Percentiles rank a stretch among this genome's conserved stretches.
Evolutionary conservation across 2,329 filamentous ascomycete genomes (phyloP).

Genomic region (Niveomyces coronatus): DNA sequence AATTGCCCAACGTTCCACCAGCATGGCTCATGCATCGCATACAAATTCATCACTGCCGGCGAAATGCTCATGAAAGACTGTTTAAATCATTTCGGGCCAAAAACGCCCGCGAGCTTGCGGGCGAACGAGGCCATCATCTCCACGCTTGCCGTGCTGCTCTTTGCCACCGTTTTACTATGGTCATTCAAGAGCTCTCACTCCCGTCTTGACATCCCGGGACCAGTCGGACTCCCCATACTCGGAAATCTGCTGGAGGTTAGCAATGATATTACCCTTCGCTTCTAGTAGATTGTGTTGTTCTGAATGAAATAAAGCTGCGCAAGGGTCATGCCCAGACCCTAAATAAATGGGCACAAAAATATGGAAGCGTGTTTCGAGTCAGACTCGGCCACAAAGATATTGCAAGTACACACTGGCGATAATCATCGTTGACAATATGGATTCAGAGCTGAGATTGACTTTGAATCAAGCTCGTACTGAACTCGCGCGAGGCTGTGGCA

Average conservation of each 20-base stretch:
- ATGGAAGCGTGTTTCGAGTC: not conserved
- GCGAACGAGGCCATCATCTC: no score
- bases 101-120: no score
- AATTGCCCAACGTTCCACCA: no score
- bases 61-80: no score
- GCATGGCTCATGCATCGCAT: no score
- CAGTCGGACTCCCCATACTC: not conserved
- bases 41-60: no score
- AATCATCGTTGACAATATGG: no score
- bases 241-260: not conserved
- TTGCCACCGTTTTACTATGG: not conserved
- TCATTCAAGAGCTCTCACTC: not conserved
- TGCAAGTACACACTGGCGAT: not conserved
- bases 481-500: not conserved
- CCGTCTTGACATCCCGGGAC: not conserved
- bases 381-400: not conserved
- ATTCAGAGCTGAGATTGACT: no score
- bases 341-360: not conserved
- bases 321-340: not conserved
- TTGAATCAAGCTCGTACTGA: not conserved
- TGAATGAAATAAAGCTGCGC: not conserved
- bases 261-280: not conserved
- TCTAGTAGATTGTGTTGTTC: not conserved
- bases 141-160: not conserved
- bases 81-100: no score